Evolutionary conservation across 441 rosid genomes (phyloP), one percentile per base, ranked within the genome.

Genomic region (Eutrema salsugineum): DNA sequence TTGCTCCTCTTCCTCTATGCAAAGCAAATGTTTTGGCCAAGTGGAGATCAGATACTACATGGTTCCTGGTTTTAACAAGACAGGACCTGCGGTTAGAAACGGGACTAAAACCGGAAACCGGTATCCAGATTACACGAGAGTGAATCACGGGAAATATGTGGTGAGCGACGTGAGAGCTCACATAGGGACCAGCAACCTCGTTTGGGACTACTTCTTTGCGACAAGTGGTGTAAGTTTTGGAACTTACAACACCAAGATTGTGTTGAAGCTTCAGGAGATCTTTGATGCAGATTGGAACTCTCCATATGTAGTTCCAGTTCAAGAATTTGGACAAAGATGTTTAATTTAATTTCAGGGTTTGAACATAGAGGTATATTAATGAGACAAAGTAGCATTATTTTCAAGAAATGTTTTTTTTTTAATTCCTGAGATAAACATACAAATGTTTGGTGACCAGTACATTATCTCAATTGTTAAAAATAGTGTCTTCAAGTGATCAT

Each of bases 281-380:
- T 91, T 94, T 14, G 97, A 94, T 76, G 85, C 86, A 28, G 99
- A 94, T 58, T 91, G 99, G 97, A 76, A 87, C 56, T 94, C 97
- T 22, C 97, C 86, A 1, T 90, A 88, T 85, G 85, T 84, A 48
- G 81, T 85, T 78, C 88, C 89, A 12, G 85, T 88, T 40, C 78
- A 80, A 73, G 88, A 78, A 61, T 59, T 72, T 12, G 66, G 46
- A 53, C 56, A 53, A 53, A 62, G 53, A 60, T 44, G 27, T 11
- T 54, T 67, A 17, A 40, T 4, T 4, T 28, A 2, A 32, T 53
- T n/a, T n/a, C n/a, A n/a, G n/a, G n/a, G n/a, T n/a, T n/a, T n/a
- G n/a, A n/a, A n/a, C n/a, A n/a, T n/a, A n/a, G 33, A 27, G 32
- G 8, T n/a, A 60, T 12, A 42, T 15, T 42, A n/a, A n/a, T n/a